Percentiles rank a stretch among this genome's conserved stretches.
Evolutionary conservation across 2,329 filamentous ascomycete genomes (phyloP).

Genomic region (Ophidiomyces ophidiicola): DNA sequence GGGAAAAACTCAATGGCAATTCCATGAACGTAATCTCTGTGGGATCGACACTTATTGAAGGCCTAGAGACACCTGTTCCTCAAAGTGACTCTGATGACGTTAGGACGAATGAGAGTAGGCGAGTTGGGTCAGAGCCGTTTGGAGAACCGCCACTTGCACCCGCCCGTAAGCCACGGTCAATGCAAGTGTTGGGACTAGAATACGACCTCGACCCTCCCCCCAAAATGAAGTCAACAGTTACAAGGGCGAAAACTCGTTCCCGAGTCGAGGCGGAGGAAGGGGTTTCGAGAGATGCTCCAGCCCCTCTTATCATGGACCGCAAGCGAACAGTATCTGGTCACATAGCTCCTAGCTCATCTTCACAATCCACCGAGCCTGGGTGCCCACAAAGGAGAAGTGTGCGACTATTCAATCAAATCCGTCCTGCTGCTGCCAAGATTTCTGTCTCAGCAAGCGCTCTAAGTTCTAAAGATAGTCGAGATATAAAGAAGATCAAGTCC

Average conservation of each 20-base stretch:
- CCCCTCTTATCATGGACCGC: slow-evolving; percentile 43
- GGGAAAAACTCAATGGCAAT: slow-evolving; percentile 39
- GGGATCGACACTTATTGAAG: slow-evolving; percentile 35
- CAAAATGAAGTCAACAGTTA: slow-evolving; percentile 47
- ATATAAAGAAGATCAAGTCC: slow-evolving; percentile 73
- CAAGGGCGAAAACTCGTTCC: slow-evolving; percentile 32
- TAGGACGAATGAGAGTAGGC: slow-evolving; percentile 24
- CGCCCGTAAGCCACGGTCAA: slow-evolving; percentile 41
- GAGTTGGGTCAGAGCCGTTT: slow-evolving; percentile 21
- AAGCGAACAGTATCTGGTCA: slow-evolving; percentile 92
- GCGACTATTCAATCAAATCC: slow-evolving; percentile 57
- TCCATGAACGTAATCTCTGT: slow-evolving; percentile 32
- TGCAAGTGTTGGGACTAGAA: slow-evolving; percentile 41
- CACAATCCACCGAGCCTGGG: slow-evolving; percentile 51
- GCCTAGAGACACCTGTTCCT: slow-evolving; percentile 51
- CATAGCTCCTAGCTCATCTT: slow-evolving; percentile 37
- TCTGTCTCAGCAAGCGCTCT: slow-evolving; percentile 47
- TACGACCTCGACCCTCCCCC: slow-evolving; percentile 46
- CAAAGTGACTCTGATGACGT: slow-evolving; percentile 35
- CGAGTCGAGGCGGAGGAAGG: slow-evolving; percentile 32
- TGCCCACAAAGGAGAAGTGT: slow-evolving; percentile 58
- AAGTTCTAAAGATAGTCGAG: slow-evolving; percentile 52
- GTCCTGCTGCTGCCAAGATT: slow-evolving; percentile 52
- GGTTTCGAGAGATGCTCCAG: slow-evolving; percentile 21
- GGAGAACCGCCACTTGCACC: slow-evolving; percentile 36